Base-by-base conservation (phyloP, 441 rosid species). In the Euphorbia celastroides region DNA sequence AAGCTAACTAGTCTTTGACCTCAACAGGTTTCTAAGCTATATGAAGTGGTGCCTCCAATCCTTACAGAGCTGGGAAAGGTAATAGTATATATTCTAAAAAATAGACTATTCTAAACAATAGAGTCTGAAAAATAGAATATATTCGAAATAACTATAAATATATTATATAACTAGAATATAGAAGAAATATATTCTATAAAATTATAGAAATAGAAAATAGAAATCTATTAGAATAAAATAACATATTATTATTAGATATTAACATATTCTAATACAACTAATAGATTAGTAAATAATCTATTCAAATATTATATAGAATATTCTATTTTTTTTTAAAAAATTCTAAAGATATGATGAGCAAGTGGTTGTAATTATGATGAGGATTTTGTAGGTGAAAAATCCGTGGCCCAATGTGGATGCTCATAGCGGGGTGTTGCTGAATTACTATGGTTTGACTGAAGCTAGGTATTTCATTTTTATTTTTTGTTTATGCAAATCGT, bases 321-420 rank as follows among this genome's bases (percentile, higher is more conserved):
- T 34, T 34, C 9, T 34, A 34, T 34, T 34, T 34, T 34, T 34
- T 34, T 34, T 9, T 34, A 3, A 34, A 34, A 34, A 34, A 34
- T 34, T 34, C 9, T 34, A 34, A 34, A 34, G 38, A 34, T 34
- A 34, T 34, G n/a, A n/a, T n/a, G n/a, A n/a, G n/a, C n/a, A n/a
- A n/a, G n/a, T n/a, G n/a, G n/a, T n/a, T n/a, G n/a, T n/a, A n/a
- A n/a, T n/a, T n/a, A n/a, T n/a, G n/a, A n/a, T n/a, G n/a, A n/a
- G n/a, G n/a, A n/a, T n/a, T n/a, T 69, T 82, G 66, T 19, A 93
- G 98, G 99, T 93, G 44, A 93, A 93, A 80, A 93, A 91, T 78
- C 97, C 97, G 4, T 93, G 99, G 99, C 99, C 97, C 22, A 88
- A 91, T 80, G 99, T 93, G 58, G 99, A 93, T 85, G 97, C 99